Evolutionary conservation across 768 basidiomycete species (phyloP), one percentile per base, ranked within the genome.

Genomic region (Pleurotus citrinopileatus): DNA sequence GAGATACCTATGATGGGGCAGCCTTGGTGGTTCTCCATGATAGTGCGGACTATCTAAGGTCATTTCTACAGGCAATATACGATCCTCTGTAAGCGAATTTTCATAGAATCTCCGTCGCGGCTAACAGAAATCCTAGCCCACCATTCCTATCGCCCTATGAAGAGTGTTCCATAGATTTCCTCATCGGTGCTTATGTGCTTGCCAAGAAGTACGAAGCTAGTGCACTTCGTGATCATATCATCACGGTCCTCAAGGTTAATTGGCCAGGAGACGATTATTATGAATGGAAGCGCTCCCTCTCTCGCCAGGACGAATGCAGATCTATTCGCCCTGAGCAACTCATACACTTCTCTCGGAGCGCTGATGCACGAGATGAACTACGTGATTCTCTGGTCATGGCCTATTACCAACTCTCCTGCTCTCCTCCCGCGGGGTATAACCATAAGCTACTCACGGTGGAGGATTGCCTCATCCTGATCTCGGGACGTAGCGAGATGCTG

Each of bases 1-100:
- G 42, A 15, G 59, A 57, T 13, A 42, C 20, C 15, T 55, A 58
- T 34, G 54, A 58, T 28, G 53, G 55, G 6, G 34, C 51, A 25
- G 51, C 54, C n/a, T 44, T 58, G 3, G 52, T 60, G 8, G 34
- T 46, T n/a, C 20, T 60, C 27, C 54, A 52, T 36, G 59, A 60
- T 40, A 54, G 52, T 15, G 42, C 50, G 3, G 43, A 46, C 8
- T 19, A 60, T 9, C 13, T 58, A 8, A 44, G 47, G 34, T 34
- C 38, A 3, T 55, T 60, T 44, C 55, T 58, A 4, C 32, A 42
- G 22, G 51, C 40, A 8, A 48, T 59, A 15, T 59, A 55, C 28
- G 46, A 48, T 55, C 46, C 54, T 9, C 27, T 45, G 54, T 47
- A 23, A 44, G 19, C 27, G 53, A 22, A 27, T 28, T 46, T 17